Percentiles rank a stretch among this genome's conserved stretches.
These are phyloP conservation scores for Tricholoma sp. DNA, from an alignment of 768 basidiomycete genomes.

Conservation along the genomic window DNA sequence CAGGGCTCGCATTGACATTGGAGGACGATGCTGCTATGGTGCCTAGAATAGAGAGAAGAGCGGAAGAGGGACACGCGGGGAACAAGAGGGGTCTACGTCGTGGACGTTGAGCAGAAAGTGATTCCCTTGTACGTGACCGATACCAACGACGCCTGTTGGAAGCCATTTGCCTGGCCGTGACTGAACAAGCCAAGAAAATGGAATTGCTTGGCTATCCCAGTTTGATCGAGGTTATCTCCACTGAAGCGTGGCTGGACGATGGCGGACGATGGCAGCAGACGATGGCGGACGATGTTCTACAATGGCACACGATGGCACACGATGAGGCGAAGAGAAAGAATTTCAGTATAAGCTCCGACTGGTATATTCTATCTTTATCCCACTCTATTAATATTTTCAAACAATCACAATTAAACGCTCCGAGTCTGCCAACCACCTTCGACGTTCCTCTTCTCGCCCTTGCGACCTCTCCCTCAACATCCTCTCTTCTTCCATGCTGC, in stretches of 20 bases:
- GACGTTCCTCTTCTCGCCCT: constrained; percentile 50
- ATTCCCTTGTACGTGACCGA: constrained; percentile 3
- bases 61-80: constrained; percentile 40
- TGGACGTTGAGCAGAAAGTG: constrained; percentile 7
- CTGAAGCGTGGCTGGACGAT: constrained; percentile 11
- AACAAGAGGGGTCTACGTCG: constrained; percentile 11
- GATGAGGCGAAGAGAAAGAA: neutral
- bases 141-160: constrained; percentile 20
- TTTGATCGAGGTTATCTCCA: too few relatives aligned
- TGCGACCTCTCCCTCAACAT: constrained; percentile 33
- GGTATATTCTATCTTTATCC: constrained; percentile 3
- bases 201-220: constrained; percentile 16
- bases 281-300: neutral
- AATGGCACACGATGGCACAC: too few relatives aligned
- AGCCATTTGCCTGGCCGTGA: constrained; percentile 49
- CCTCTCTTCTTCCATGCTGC: constrained; percentile 28
- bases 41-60: constrained; percentile 52
- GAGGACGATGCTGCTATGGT: constrained; percentile 46
- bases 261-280: constrained; percentile 2
- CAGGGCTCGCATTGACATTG: constrained; percentile 42
- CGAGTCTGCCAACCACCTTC: constrained; percentile 28
- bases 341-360: constrained; percentile 15
- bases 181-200: constrained; percentile 35
- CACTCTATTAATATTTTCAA: neutral
- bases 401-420: too few relatives aligned